Conservation (phyloP, 163 green algal genomes). For the Scenedesmus sp. region DNA sequence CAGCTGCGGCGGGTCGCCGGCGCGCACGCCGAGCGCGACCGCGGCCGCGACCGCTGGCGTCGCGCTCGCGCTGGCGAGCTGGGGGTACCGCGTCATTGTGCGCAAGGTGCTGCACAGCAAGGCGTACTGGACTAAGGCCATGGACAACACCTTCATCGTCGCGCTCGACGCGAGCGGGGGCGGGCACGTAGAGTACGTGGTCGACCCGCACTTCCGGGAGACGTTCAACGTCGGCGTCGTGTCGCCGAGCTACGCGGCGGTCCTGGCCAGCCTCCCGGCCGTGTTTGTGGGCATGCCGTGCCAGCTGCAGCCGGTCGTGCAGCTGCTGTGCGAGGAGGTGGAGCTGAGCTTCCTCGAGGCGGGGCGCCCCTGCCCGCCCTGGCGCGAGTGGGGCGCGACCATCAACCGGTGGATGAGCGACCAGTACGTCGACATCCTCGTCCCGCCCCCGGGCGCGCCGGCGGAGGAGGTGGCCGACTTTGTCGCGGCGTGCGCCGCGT, state of each 20-base stretch:
- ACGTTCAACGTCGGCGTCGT: constrained; percentile 48
- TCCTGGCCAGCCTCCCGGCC: constrained; percentile 53
- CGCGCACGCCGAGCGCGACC: constrained; percentile 18
- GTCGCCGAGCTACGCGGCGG: constrained; percentile 51
- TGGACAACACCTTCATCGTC: constrained; percentile 59
- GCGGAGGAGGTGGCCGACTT: constrained; percentile 34
- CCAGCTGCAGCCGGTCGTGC: constrained; percentile 55
- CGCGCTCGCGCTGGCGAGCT: constrained; percentile 41
- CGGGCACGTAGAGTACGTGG: constrained; percentile 49
- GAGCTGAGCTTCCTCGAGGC: constrained; percentile 40
- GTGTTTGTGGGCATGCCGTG: constrained; percentile 56
- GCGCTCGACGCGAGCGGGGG: constrained; percentile 24
- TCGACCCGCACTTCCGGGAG: constrained; percentile 55
- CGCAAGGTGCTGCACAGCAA: constrained; percentile 50
- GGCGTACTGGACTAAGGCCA: constrained; percentile 54
- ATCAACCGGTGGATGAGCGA: constrained; percentile 53
- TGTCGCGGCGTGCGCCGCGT: constrained; percentile 14
- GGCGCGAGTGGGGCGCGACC: constrained; percentile 45
- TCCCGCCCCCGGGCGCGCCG: constrained; percentile 19
- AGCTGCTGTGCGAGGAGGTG: constrained; percentile 56
- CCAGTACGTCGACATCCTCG: constrained; percentile 45
- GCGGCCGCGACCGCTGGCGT: constrained; percentile 25
- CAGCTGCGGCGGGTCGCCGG: background rate
- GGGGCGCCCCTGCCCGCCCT: constrained; percentile 50
- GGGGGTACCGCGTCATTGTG: constrained; percentile 51